These are phyloP conservation scores for Ascosphaera apis DNA, from an alignment of 2,329 filamentous ascomycete genomes.

Conservation along the genomic window DNA sequence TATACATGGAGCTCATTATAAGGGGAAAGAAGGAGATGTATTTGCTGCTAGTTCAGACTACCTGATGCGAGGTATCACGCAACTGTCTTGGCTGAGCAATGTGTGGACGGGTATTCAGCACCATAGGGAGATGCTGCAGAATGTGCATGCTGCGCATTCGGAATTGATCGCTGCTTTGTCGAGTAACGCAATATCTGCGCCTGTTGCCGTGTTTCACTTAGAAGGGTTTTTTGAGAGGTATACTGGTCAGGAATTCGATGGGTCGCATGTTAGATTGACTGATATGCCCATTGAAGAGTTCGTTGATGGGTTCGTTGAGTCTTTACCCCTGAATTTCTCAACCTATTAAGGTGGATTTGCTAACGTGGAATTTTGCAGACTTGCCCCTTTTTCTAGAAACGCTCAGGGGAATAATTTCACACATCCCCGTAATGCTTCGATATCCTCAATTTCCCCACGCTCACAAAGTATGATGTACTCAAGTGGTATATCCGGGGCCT, in stretches of 20 bases:
- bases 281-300: conserved; percentile 41
- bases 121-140: conserved; percentile 55
- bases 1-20: conserved; percentile 66
- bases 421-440: no score
- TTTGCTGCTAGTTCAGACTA: conserved; percentile 48
- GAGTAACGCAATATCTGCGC: no score
- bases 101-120: conserved; percentile 60
- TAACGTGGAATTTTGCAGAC: no score
- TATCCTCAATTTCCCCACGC: no score
- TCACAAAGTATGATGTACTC: no score
- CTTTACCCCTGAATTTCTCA: not conserved
- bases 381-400: no score
- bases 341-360: no score
- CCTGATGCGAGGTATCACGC: conserved; percentile 55
- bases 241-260: conserved; percentile 46
- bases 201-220: conserved; percentile 59
- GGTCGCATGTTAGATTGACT: conserved; percentile 47
- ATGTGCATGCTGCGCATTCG: conserved; percentile 53
- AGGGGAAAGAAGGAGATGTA: conserved; percentile 34
- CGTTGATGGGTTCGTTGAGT: conserved; percentile 28
- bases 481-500: no score
- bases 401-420: no score
- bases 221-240: conserved; percentile 87
- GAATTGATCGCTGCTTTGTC: conserved; percentile 54
- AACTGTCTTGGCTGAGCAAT: conserved; percentile 50